Base-by-base conservation (phyloP, 1,139 yeast genomes). In the Saccharomyces pastorianus region DNA sequence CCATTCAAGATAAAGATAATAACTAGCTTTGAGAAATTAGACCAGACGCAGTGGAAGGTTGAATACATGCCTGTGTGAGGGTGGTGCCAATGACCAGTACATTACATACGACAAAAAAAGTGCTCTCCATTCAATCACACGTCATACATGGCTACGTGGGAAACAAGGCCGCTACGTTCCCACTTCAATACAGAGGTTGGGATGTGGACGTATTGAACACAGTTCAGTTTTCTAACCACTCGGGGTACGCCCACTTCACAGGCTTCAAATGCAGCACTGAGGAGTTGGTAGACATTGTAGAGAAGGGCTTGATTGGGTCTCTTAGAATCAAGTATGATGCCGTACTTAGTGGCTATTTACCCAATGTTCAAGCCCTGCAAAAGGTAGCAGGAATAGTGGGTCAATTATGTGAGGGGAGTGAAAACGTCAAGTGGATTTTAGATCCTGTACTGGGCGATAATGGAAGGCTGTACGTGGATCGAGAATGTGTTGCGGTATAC, bases 381-480 rank as follows among this genome's bases (percentile, higher is more conserved):
- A 69, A 71, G 7, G 72, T 81, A 11, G 73, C 71, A 6, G 53
- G 55, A 4, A 41, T 59, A 4, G 53, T 67, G 11, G 54, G 54
- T 1, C 51, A 55, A 4, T 23, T 64, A 26, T 59, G 62, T 29
- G 51, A 53, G 14, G 46, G 65, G 44, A 57, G 57, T 2, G 56
- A 53, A 1, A 54, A 55, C 3, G 56, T 65, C 5, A 62, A 74
- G 50, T 86, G 95, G 84, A 73, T 90, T 11, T 69, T 90, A 58
- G 99, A 93, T 66, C 98, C 99, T 0, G 97, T 93, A 2, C 78
- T 93, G 78, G 99, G 99, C 13, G 99, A 93, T 69, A 84, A 88
- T 61, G 96, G 96, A 2, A 78, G 77, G 56, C 68, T 91, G 28
- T 93, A 93, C 64, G 97, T 93, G 9, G 79, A 83, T 48, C 78